Percentiles rank a stretch among this genome's conserved stretches.
These are phyloP conservation scores for Fusarium phyllophilum DNA, from an alignment of 2,329 filamentous ascomycete species.

Conservation along the genomic window DNA sequence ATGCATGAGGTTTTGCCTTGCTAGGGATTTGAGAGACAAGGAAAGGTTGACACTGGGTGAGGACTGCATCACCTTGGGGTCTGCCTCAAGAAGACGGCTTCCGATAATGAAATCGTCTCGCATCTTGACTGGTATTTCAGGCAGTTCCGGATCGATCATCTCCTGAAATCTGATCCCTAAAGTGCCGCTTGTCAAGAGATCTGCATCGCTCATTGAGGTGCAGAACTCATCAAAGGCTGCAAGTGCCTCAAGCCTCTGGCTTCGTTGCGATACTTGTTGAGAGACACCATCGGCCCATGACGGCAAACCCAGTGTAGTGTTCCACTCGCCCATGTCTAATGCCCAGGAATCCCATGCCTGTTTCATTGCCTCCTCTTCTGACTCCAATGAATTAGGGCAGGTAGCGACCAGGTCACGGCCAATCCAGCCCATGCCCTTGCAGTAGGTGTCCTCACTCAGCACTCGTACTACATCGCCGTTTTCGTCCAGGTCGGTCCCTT, in stretches of 20 bases:
- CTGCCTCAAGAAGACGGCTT: conserved; percentile 59
- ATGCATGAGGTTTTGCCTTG: conserved; percentile 39
- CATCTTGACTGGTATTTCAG: conserved; percentile 60
- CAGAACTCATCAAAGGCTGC: conserved; percentile 63
- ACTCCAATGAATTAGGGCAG: conserved; percentile 50
- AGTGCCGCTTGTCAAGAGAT: conserved; percentile 65
- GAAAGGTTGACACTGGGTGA: conserved; percentile 43
- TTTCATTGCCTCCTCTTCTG: conserved; percentile 70
- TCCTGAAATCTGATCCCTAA: conserved; percentile 59
- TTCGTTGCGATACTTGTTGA: conserved; percentile 13
- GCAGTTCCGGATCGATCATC: conserved; percentile 70
- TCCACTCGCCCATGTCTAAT: conserved; percentile 70
- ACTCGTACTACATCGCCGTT: conserved; percentile 77
- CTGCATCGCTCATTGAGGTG: conserved; percentile 72
- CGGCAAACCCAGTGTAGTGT: conserved; percentile 53
- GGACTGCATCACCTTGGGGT: conserved; percentile 47
- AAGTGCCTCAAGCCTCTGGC: conserved; percentile 53
- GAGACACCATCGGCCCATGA: conserved; percentile 50
- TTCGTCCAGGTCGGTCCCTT: conserved; percentile 74
- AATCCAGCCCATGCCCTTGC: conserved; percentile 80
- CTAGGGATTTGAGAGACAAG: conserved; percentile 44
- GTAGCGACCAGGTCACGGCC: conserved; percentile 66
- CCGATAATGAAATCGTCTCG: conserved; percentile 64
- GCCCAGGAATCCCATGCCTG: conserved; percentile 76
- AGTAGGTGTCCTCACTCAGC: conserved; percentile 83